phyloP scores from a whole-genome alignment of 352 stramenopile genomes.

The Globisporangium nunn region DNA sequence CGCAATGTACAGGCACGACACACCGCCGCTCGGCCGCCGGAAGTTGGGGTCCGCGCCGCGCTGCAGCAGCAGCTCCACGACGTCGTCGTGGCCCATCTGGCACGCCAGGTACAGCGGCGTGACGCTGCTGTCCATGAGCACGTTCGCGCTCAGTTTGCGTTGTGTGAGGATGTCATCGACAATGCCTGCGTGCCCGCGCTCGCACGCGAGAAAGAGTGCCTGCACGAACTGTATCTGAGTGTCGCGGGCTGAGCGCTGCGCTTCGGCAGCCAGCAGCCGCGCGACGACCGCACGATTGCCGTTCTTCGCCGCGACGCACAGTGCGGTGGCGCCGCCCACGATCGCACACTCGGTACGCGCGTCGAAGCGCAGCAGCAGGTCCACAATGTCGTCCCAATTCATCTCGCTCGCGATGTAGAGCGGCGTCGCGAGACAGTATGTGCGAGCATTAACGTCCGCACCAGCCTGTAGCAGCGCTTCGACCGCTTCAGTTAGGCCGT shows the following conservation, averaged over 20 bases:
- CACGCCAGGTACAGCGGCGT: slow-evolving; percentile 76
- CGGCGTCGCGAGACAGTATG: slow-evolving; percentile 54
- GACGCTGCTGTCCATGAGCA: slow-evolving; percentile 74
- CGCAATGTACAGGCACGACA: slow-evolving; percentile 76
- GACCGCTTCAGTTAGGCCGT: slow-evolving; percentile 40
- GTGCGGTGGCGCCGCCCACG: slow-evolving; percentile 45
- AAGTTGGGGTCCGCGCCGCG: slow-evolving; percentile 63
- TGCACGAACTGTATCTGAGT: slow-evolving; percentile 39
- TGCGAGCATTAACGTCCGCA: slow-evolving; percentile 54
- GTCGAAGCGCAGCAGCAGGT: slow-evolving; percentile 41
- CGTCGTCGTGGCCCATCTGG: slow-evolving; percentile 71
- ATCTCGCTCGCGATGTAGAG: slow-evolving; percentile 76
- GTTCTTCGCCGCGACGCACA: slow-evolving; percentile 77
- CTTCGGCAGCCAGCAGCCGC: slow-evolving; percentile 38
- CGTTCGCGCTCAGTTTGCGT: slow-evolving; percentile 53
- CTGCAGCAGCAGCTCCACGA: slow-evolving; percentile 49
- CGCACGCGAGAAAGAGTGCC: slow-evolving; percentile 71
- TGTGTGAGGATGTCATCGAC: slow-evolving; percentile 55
- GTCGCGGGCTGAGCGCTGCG: not conserved
- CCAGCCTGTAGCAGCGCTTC: slow-evolving; percentile 37
- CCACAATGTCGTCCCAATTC: slow-evolving; percentile 63
- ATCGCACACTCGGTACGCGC: slow-evolving; percentile 36
- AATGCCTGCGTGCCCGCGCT: slow-evolving; percentile 59
- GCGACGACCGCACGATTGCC: slow-evolving; percentile 48
- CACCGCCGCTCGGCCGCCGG: slow-evolving; percentile 43